These are phyloP conservation scores for Amaranthus tricolor DNA, from an alignment of 179 eudicot genomes.

Conservation along the genomic window DNA sequence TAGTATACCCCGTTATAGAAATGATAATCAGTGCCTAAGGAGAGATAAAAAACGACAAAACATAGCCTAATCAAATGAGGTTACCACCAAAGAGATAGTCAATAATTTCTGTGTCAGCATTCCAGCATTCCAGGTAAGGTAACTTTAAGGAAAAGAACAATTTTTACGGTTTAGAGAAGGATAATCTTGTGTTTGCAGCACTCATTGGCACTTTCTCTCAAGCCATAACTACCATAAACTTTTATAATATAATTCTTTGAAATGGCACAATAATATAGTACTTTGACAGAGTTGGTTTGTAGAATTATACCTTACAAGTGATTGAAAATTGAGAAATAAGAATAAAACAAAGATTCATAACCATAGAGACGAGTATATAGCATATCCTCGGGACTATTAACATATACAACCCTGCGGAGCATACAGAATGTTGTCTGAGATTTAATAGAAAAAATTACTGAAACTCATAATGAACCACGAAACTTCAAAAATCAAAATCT, in stretches of 20 bases:
- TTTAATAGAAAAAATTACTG: not conserved
- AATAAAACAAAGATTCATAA: too few relatives aligned
- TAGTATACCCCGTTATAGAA: too few relatives aligned
- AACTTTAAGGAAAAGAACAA: not conserved
- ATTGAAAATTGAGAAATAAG: not conserved
- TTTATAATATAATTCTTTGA: not conserved
- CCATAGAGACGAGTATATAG: too few relatives aligned
- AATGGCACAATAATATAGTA: not conserved
- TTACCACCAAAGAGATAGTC: not conserved
- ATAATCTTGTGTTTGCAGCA: not conserved
- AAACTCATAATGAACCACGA: not conserved
- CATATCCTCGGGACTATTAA: too few relatives aligned
- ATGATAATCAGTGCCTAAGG: too few relatives aligned
- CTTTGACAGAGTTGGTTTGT: not conserved
- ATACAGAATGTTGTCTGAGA: not conserved
- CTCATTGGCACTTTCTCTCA: not conserved
- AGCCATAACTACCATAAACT: not conserved
- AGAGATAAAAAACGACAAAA: too few relatives aligned
- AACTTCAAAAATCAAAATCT: not conserved
- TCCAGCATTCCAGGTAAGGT: too few relatives aligned
- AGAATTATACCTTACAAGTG: too few relatives aligned
- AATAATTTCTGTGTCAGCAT: not conserved
- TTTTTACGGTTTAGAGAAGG: not conserved
- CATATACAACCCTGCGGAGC: not conserved
- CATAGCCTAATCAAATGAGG: too few relatives aligned